These are phyloP conservation scores for Cytospora paraplurivora DNA, from an alignment of 2,329 filamentous ascomycete genomes.

Conservation along the genomic window DNA sequence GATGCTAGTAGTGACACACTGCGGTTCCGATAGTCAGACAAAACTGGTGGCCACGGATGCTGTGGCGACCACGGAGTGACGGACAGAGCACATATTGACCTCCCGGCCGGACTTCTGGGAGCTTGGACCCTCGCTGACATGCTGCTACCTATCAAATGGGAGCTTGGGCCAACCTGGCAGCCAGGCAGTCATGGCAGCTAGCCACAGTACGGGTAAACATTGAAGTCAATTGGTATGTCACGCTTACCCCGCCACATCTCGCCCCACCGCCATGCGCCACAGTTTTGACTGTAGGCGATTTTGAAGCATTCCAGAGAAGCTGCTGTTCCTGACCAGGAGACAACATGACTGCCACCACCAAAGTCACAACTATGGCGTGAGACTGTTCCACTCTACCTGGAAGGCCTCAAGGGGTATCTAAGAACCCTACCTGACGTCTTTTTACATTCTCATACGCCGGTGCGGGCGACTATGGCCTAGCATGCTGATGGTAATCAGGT, in stretches of 20 bases:
- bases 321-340: constrained; percentile 21
- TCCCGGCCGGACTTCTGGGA: neutral
- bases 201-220: neutral
- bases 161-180: neutral
- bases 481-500: constrained; percentile 14
- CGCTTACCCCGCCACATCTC: too few species aligned
- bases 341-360: constrained; percentile 21
- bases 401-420: constrained; percentile 23
- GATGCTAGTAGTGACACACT: too few species aligned
- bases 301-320: constrained; percentile 12
- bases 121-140: neutral
- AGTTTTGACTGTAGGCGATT: constrained; percentile 10
- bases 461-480: constrained; percentile 19
- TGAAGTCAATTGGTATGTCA: too few species aligned
- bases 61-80: too few species aligned
- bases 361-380: constrained; percentile 21
- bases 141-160: neutral
- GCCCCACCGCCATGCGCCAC: constrained; percentile 9
- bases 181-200: neutral
- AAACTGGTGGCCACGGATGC: too few species aligned
- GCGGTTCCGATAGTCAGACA: too few species aligned
- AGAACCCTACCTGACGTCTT: constrained; percentile 14
- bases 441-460: constrained; percentile 9
- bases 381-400: constrained; percentile 16
- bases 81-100: too few species aligned